Evolutionary conservation across 2,329 filamentous ascomycete species (phyloP).

Genomic region (Fusarium phyllophilum): DNA sequence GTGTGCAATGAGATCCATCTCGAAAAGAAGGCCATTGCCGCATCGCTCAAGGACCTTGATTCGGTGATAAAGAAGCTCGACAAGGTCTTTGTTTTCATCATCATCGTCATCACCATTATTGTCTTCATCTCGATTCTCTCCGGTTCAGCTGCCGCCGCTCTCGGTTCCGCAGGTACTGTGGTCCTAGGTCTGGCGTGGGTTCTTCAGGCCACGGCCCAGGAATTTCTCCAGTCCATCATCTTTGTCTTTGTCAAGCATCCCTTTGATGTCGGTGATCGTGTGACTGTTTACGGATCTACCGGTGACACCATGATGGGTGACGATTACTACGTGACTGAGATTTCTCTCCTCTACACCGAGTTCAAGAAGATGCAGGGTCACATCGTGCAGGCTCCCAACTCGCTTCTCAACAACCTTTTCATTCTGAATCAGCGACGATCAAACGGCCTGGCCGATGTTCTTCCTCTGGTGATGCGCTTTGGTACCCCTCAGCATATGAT

Average conservation of each 20-base stretch:
- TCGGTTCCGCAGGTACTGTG: constrained; percentile 89
- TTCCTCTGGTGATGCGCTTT: constrained; percentile 87
- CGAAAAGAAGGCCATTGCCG: constrained; percentile 94
- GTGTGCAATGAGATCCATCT: constrained; percentile 94
- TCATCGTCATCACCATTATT: constrained; percentile 80
- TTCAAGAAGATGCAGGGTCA: constrained; percentile 99
- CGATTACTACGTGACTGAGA: constrained; percentile 96
- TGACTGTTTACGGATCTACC: constrained; percentile 90
- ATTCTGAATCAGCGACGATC: constrained; percentile 95
- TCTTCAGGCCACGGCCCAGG: constrained; percentile 90
- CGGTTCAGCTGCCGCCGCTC: constrained; percentile 85
- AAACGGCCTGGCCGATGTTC: constrained; percentile 85
- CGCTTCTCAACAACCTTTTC: constrained; percentile 89
- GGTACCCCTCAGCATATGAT: constrained; percentile 87
- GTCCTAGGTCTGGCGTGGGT: constrained; percentile 93
- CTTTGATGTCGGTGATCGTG: constrained; percentile 94
- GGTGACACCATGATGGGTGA: constrained; percentile 82
- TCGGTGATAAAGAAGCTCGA: constrained; percentile 92
- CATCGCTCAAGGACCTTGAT: constrained; percentile 93
- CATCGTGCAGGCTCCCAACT: constrained; percentile 95
- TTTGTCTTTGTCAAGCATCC: constrained; percentile 98
- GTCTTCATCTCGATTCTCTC: constrained; percentile 92
- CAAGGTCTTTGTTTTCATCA: constrained; percentile 87
- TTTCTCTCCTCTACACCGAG: constrained; percentile 91
- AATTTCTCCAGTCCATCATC: constrained; percentile 92